phyloP scores from a whole-genome alignment of 2,329 filamentous ascomycete genomes.

The Penicillium sp. region DNA sequence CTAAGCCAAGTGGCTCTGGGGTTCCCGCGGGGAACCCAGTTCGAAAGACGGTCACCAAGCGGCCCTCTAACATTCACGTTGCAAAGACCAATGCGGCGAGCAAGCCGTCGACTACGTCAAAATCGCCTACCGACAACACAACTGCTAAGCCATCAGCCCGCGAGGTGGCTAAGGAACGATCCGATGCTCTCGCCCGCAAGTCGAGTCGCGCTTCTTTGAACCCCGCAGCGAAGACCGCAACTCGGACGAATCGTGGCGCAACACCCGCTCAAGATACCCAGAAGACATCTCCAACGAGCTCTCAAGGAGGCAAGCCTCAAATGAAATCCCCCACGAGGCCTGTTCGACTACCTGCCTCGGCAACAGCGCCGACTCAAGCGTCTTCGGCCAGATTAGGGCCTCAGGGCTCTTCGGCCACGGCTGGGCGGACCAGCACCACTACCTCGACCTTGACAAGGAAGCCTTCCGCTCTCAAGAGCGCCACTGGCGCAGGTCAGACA shows the following conservation, averaged over 20 bases:
- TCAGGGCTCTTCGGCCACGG: slow-evolving; percentile 15
- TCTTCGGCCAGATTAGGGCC: slow-evolving; percentile 34
- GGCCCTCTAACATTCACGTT: slow-evolving; percentile 30
- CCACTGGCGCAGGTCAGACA: slow-evolving; percentile 19
- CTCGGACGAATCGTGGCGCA: slow-evolving; percentile 27
- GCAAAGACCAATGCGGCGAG: slow-evolving; percentile 22
- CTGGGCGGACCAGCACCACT: slow-evolving; percentile 26
- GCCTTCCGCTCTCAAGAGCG: slow-evolving; percentile 33
- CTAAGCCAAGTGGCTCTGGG: slow-evolving; percentile 4
- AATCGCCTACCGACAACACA: slow-evolving; percentile 17
- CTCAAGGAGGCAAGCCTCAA: slow-evolving; percentile 26
- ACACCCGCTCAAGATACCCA: slow-evolving; percentile 28
- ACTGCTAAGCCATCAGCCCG: slow-evolving; percentile 27
- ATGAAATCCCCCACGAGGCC: slow-evolving; percentile 41
- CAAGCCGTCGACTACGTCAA: slow-evolving; percentile 21
- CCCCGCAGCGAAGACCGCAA: slow-evolving; percentile 25
- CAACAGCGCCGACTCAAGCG: slow-evolving; percentile 40
- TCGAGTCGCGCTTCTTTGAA: slow-evolving; percentile 31
- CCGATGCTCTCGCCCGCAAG: slow-evolving; percentile 29
- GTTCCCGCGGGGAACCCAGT: slow-evolving; percentile 17
- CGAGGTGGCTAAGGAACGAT: slow-evolving; percentile 29
- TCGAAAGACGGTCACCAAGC: slow-evolving; percentile 28
- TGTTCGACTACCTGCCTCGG: slow-evolving; percentile 39
- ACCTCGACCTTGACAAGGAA: slow-evolving; percentile 33
- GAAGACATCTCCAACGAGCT: slow-evolving; percentile 23